A percentile compares a stretch with the other conserved stretches of the same genome.
These are phyloP conservation scores for Puccinellia tenuiflora DNA, from an alignment of 176 grass and related monocot species.

Conservation along the genomic window DNA sequence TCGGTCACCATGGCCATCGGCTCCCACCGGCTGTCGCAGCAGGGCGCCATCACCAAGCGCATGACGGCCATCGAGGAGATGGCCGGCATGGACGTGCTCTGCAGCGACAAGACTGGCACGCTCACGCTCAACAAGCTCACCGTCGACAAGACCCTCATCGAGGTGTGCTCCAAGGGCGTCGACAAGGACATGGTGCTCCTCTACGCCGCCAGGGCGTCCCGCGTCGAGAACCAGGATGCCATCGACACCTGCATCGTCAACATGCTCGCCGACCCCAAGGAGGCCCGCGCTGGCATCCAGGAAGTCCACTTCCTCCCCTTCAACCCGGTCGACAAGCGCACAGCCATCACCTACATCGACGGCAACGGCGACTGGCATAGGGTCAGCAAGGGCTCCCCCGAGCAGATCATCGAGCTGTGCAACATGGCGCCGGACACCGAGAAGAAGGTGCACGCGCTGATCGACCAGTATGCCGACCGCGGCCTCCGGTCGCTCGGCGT, in stretches of 20 bases:
- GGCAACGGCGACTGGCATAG: conserved; percentile 76
- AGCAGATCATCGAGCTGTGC: conserved; percentile 97
- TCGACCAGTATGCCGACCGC: conserved; percentile 62
- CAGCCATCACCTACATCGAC: conserved; percentile 90
- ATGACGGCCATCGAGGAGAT: conserved; percentile 99
- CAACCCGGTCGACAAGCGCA: conserved; percentile 94
- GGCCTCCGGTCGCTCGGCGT: conserved; percentile 79
- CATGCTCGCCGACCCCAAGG: conserved; percentile 82
- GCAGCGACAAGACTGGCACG: conserved; percentile 95
- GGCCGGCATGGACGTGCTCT: conserved; percentile 97
- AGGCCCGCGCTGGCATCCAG: conserved; percentile 73
- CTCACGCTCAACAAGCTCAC: conserved; percentile 98
- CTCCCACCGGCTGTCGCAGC: conserved; percentile 80
- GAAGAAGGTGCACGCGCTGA: conserved; percentile 65
- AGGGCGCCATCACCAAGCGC: conserved; percentile 94
- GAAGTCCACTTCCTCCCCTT: conserved; percentile 91
- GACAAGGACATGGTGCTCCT: conserved; percentile 83
- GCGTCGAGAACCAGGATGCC: conserved; percentile 96
- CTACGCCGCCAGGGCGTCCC: conserved; percentile 68
- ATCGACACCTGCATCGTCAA: conserved; percentile 88
- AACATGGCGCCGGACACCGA: conserved; percentile 43
- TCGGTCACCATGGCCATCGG: conserved; percentile 99
- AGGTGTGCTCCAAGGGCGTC: conserved; percentile 66
- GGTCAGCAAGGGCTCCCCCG: conserved; percentile 83
- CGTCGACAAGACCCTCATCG: conserved; percentile 80